Evolutionary conservation across 108 stramenopile genomes (phyloP), one percentile per base, ranked within the genome.

Genomic region (Skeletonema costatum): DNA sequence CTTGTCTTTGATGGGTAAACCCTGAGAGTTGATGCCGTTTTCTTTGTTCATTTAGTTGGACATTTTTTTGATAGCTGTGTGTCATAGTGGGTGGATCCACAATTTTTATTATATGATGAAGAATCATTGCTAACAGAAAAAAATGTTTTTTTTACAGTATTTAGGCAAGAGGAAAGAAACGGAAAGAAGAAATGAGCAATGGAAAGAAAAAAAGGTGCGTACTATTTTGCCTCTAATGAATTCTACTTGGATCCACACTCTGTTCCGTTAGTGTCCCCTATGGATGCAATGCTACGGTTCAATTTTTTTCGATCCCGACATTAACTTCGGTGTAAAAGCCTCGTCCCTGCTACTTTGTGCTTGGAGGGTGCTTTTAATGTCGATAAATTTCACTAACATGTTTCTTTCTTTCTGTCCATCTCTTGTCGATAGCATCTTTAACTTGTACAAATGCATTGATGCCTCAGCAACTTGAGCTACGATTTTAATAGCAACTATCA

Each of bases 21-120:
- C 78, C 78, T 80, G 78, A 80, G 78, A 80, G 78, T 80, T 80
- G 78, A 80, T 80, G 66, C 48, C 67, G 16, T 73, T 73, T 53
- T 42, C 19, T 56, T 30, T 66, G 31, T n/a, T 62, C 19, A 32
- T 14, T 53, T 36, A 6, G 36, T 8, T 41, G 39, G 39, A 41
- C 39, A 41, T 41, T 16, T 72, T 72, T 42, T 41, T 14, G n/a
- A 53, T 35, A 38, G 35, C 66, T 41, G 3, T 25, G 46, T 71
- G 71, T 79, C 78, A 60, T 79, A 79, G 78, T 72, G 78, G 78
- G 78, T 79, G 41, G 78, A 79, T 72, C 51, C 66, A 72, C 78
- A 36, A 79, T 59, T 71, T 21, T 13, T 70, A 51, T 19, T 10
- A 5, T 73, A 1, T 58, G 35, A 36, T 36, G 35, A 36, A 36